Conservation (phyloP, 108 stramenopile genomes). For the Phaeodactylum tricornutum region DNA sequence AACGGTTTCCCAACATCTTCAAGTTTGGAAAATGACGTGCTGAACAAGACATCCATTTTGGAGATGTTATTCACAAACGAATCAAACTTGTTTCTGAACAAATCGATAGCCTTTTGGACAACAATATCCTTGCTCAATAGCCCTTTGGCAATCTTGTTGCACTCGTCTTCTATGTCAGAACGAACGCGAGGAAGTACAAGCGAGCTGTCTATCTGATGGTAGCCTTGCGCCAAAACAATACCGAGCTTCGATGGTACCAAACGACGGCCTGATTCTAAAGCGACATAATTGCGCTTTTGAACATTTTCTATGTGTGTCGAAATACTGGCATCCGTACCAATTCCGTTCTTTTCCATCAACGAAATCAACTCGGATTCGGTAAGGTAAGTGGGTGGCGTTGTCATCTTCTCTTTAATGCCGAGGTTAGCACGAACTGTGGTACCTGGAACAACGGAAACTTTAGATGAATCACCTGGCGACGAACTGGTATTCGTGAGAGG, state of each 20-base stretch:
- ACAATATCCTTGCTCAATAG: constrained; percentile 55
- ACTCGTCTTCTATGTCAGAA: constrained; percentile 83
- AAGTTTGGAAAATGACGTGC: constrained; percentile 75
- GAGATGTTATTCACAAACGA: constrained; percentile 62
- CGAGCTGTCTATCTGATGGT: constrained; percentile 76
- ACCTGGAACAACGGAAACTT: constrained; percentile 33
- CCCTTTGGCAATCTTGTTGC: constrained; percentile 81
- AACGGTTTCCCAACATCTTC: constrained; percentile 86
- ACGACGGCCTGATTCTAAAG: constrained; percentile 60
- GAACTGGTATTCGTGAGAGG: constrained; percentile 22
- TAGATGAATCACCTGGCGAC: constrained; percentile 14
- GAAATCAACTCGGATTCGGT: constrained; percentile 84
- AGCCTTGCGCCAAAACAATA: constrained; percentile 81
- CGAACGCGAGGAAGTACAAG: constrained; percentile 82
- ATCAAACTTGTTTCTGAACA: constrained; percentile 67
- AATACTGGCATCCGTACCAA: constrained; percentile 78
- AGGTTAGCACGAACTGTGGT: constrained; percentile 46
- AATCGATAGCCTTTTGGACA: constrained; percentile 46
- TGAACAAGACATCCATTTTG: constrained; percentile 85
- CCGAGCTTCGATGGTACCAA: constrained; percentile 81
- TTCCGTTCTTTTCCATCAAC: constrained; percentile 86
- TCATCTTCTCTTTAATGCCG: constrained; percentile 75
- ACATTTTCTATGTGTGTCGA: constrained; percentile 90
- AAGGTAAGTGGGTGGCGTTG: constrained; percentile 76
- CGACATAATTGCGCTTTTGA: constrained; percentile 75